Base-by-base conservation (phyloP, 1,284 basidiomycete species). In the Boletus holoroseus region DNA sequence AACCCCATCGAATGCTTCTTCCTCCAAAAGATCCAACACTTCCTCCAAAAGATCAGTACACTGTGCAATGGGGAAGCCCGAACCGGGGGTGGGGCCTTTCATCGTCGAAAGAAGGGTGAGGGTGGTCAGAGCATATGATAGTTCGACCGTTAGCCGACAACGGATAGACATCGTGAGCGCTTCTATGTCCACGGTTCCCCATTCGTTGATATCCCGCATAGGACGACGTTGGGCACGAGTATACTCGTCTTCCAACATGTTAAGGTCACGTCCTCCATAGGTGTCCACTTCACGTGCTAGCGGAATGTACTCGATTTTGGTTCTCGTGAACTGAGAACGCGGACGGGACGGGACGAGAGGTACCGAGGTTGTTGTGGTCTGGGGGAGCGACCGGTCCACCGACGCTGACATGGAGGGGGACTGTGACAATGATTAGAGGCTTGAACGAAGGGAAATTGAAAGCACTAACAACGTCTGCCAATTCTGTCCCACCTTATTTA, bases 271-370 rank as follows among this genome's bases (percentile, higher is more conserved):
- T 12, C 94, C 94, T 28, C 91, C 93, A 53, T 83, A 76, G 0
- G 84, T 85, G n/a, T 88, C 82, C 26, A 90, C 68, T 50, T 88
- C 85, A 24, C 89, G 82, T 9, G 81, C 80, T 15, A 91, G 73
- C 0, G 95, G 95, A 24, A 88, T 75, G 66, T 98, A 99, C 72
- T 94, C 90, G 59, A 98, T 89, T 70, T 88, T 91, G 61, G 89
- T 85, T 53, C 91, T 81, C 32, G 81, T 71, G 28, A 73, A 70
- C 57, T 77, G 79, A 47, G 71, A 70, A 46, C 72, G 73, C 42
- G 72, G 59, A 47, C 70, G 69, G 40, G 59, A 63, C 49, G 67
- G 54, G 57, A 50, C 51, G 18, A 55, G 28, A 28, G 58, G 51
- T 26, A 9, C 42, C 12, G 64, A 47, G 20, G 48, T 50, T 20